Percentiles rank a stretch among this genome's conserved stretches.
These are phyloP conservation scores for Echites panduratus DNA, from an alignment of 257 asterid genomes.

Conservation along the genomic window DNA sequence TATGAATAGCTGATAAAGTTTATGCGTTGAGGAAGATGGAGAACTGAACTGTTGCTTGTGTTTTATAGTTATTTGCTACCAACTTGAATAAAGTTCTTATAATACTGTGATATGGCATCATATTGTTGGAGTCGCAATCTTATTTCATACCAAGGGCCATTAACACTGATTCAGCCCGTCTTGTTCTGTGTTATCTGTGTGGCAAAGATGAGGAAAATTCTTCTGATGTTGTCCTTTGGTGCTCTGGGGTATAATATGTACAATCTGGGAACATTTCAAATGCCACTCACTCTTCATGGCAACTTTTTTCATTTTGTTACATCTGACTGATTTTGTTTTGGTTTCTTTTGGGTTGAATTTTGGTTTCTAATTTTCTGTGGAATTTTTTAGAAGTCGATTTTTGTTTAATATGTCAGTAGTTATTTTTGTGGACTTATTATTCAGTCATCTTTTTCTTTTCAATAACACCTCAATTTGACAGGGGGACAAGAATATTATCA, in stretches of 20 bases:
- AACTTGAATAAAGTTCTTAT: not conserved
- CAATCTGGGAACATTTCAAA: too few species aligned
- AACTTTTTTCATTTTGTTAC: not conserved
- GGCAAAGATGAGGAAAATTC: not conserved
- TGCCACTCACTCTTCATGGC: not conserved
- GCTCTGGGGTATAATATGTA: not conserved
- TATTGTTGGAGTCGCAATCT: not conserved
- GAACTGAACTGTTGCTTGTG: not conserved
- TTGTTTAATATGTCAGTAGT: not conserved
- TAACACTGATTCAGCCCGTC: not conserved
- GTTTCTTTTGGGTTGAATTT: not conserved
- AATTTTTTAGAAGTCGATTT: not conserved
- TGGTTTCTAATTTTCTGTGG: not conserved
- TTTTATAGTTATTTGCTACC: not conserved
- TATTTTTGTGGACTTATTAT: not conserved
- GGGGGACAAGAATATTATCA: slow-evolving; percentile 96
- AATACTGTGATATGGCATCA: not conserved
- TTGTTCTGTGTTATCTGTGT: not conserved
- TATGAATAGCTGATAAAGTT: not conserved
- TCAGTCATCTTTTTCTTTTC: not conserved
- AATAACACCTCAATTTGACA: slow-evolving; percentile 21
- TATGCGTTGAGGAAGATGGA: not conserved
- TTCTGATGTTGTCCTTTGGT: not conserved
- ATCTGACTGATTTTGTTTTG: not conserved
- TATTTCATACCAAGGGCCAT: not conserved